phyloP scores from a whole-genome alignment of 2,329 filamentous ascomycete species.

The Microdochium bolleyi region DNA sequence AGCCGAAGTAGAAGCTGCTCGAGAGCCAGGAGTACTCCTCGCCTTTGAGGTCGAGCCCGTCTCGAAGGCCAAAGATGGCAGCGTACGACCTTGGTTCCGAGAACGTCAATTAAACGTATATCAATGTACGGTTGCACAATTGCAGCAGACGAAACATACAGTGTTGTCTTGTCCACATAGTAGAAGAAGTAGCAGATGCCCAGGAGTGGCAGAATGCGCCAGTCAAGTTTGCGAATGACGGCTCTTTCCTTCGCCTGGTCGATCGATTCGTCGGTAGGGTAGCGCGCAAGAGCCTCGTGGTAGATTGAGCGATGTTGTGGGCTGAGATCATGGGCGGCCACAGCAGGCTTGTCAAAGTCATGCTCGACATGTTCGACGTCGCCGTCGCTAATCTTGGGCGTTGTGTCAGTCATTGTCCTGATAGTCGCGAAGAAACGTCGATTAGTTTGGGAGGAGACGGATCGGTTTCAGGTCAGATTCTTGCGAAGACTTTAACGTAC shows the following conservation, averaged over 20 bases:
- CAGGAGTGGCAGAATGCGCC: constrained; percentile 3
- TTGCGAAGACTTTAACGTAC: too few species aligned
- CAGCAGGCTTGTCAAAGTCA: too few species aligned
- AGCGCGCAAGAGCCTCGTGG: background rate
- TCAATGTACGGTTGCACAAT: background rate
- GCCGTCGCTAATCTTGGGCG: too few species aligned
- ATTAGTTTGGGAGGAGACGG: too few species aligned
- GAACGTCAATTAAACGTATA: background rate
- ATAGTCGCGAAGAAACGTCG: too few species aligned
- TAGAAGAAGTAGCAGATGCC: constrained; percentile 5
- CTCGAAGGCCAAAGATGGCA: constrained; percentile 55
- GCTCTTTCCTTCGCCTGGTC: constrained; percentile 1
- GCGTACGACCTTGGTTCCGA: constrained; percentile 28
- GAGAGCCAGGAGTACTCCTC: constrained; percentile 50
- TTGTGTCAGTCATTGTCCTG: too few species aligned
- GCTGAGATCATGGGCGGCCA: background rate
- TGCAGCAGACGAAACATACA: constrained; percentile 29
- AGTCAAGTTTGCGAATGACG: constrained; percentile 3
- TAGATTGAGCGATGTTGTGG: background rate
- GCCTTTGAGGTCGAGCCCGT: constrained; percentile 48
- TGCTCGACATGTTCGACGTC: too few species aligned
- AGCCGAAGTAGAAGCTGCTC: constrained; percentile 46
- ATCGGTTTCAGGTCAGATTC: too few species aligned
- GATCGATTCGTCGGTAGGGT: constrained; percentile 2
- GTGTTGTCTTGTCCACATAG: constrained; percentile 37